These are phyloP conservation scores for Amanita subjunquillea DNA, from an alignment of 768 basidiomycete genomes.

Conservation along the genomic window DNA sequence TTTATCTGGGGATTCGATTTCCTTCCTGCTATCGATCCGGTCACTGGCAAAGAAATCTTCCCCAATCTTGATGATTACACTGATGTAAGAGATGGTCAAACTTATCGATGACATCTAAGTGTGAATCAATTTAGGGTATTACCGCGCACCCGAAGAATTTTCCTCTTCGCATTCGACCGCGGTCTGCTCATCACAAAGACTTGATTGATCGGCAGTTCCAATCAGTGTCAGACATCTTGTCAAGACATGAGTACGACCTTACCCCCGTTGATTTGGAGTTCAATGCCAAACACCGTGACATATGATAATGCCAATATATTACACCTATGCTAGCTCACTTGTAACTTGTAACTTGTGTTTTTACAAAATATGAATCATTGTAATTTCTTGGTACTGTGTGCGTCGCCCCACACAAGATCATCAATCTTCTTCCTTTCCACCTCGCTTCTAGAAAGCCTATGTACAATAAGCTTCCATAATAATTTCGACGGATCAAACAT, in stretches of 20 bases:
- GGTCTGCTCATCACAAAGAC: conserved; percentile 7
- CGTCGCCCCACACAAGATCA: conserved; percentile 14
- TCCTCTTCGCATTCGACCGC: conserved; percentile 7
- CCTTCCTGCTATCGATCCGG: conserved; percentile 7
- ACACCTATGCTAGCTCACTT: neutral
- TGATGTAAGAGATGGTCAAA: neutral
- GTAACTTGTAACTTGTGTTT: no score
- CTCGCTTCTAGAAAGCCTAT: neutral
- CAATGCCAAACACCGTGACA: conserved; percentile 3
- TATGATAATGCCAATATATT: neutral
- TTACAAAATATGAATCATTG: neutral
- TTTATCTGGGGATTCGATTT: conserved; percentile 17
- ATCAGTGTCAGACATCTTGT: conserved; percentile 3
- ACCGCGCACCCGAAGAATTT: conserved; percentile 8
- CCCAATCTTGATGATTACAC: conserved; percentile 7
- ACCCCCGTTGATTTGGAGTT: conserved; percentile 5
- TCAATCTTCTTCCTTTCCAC: conserved; percentile 14
- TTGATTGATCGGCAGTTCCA: conserved; percentile 7
- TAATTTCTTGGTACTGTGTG: neutral
- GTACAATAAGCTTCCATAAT: neutral
- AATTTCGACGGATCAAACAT: conserved; percentile 55
- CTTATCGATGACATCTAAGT: neutral
- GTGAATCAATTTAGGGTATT: conserved; percentile 6
- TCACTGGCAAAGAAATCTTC: conserved; percentile 7
- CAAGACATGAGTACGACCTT: conserved; percentile 6